Evolutionary conservation across 345 rosid species (phyloP).

Genomic region (Mallotus nudiflorus): DNA sequence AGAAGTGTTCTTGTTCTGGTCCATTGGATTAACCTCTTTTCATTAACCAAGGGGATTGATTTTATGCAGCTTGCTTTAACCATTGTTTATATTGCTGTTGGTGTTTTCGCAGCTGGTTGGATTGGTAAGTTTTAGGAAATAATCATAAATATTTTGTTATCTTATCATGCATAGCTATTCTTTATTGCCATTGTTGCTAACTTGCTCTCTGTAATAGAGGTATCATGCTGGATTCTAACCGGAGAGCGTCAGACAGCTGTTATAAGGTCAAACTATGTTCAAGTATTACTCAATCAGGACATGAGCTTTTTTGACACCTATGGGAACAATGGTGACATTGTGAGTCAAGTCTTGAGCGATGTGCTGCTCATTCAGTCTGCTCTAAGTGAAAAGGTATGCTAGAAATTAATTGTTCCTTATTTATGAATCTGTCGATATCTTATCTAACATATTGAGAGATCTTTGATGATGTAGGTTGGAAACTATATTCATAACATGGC

Average conservation of each 20-base stretch:
- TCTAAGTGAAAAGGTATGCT: slow-evolving; percentile 84
- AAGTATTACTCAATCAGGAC: slow-evolving; percentile 94
- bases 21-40: neutral
- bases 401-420: slow-evolving; percentile 14
- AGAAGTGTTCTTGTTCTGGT: neutral
- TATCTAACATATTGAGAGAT: slow-evolving; percentile 21
- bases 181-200: slow-evolving; percentile 30
- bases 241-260: slow-evolving; percentile 99
- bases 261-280: slow-evolving; percentile 91
- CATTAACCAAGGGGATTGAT: slow-evolving; percentile 11
- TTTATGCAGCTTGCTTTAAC: slow-evolving; percentile 73
- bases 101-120: slow-evolving; percentile 96
- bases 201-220: slow-evolving; percentile 68
- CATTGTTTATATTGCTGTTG: slow-evolving; percentile 78
- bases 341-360: slow-evolving; percentile 97
- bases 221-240: slow-evolving; percentile 99
- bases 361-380: slow-evolving; percentile 99
- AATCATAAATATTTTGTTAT: slow-evolving; percentile 1
- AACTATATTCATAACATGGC: slow-evolving; percentile 99
- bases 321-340: slow-evolving; percentile 98
- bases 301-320: slow-evolving; percentile 99
- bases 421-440: neutral
- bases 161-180: slow-evolving; percentile 17
- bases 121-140: slow-evolving; percentile 65
- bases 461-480: slow-evolving; percentile 76